Percentiles rank a stretch among this genome's conserved stretches.
These are phyloP conservation scores for Candida pseudofarinosa DNA, from an alignment of 805 yeast species.

Conservation along the genomic window DNA sequence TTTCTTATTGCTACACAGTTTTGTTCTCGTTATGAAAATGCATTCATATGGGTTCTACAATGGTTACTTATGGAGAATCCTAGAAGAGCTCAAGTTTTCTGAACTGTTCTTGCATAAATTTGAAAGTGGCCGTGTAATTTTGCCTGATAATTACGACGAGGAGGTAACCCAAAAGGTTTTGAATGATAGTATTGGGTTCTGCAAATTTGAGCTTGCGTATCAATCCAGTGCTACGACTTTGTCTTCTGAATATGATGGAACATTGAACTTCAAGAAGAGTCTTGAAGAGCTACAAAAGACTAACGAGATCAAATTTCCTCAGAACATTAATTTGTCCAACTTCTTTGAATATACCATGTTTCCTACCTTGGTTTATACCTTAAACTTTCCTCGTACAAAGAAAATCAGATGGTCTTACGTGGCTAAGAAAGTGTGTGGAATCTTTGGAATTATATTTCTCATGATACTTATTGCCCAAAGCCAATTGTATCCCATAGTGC, in stretches of 20 bases:
- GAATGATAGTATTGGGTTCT: slow-evolving; percentile 56
- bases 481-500: slow-evolving; percentile 68
- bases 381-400: slow-evolving; percentile 74
- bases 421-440: slow-evolving; percentile 65
- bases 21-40: slow-evolving; percentile 90
- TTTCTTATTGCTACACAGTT: slow-evolving; percentile 75
- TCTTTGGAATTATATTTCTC: slow-evolving; percentile 79
- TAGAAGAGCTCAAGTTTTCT: slow-evolving; percentile 51
- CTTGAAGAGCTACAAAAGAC: slow-evolving; percentile 7
- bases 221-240: slow-evolving; percentile 40
- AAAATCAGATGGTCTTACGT: slow-evolving; percentile 68
- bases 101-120: slow-evolving; percentile 39
- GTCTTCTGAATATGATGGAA: slow-evolving; percentile 7
- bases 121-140: slow-evolving; percentile 20
- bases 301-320: slow-evolving; percentile 52
- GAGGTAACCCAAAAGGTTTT: slow-evolving; percentile 25
- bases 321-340: slow-evolving; percentile 59
- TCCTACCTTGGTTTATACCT: slow-evolving; percentile 84
- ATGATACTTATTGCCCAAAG: slow-evolving; percentile 81
- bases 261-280: slow-evolving; percentile 5
- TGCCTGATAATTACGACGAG: slow-evolving; percentile 20
- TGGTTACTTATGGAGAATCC: slow-evolving; percentile 77
- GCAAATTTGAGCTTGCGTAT: slow-evolving; percentile 63
- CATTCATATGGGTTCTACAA: slow-evolving; percentile 91
- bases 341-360: slow-evolving; percentile 79